Evolutionary conservation across 345 rosid species (phyloP).

Genomic region (Reutealis trisperma): DNA sequence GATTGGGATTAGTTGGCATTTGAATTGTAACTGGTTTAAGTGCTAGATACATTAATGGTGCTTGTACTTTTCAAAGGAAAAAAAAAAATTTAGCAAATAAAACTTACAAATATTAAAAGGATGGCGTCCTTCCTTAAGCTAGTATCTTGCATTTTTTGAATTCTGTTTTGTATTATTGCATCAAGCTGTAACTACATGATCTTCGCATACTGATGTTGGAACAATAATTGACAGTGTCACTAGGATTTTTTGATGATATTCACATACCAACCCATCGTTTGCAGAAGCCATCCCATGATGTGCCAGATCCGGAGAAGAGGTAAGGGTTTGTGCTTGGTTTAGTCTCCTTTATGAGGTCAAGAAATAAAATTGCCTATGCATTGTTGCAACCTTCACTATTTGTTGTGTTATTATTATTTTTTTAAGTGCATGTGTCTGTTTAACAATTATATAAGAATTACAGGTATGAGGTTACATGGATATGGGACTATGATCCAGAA

Average conservation of each 20-base stretch:
- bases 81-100: background rate
- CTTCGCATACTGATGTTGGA: constrained; percentile 15
- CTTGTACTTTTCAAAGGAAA: background rate
- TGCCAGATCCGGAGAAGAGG: constrained; percentile 58
- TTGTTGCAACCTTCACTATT: background rate
- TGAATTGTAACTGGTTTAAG: background rate
- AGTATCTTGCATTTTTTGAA: background rate
- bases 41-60: background rate
- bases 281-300: constrained; percentile 48
- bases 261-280: constrained; percentile 58
- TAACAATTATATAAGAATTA: constrained; percentile 15
- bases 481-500: constrained; percentile 47
- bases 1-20: background rate
- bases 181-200: background rate
- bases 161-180: background rate
- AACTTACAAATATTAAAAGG: background rate
- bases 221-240: constrained; percentile 60
- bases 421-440: background rate
- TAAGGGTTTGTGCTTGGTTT: constrained; percentile 23
- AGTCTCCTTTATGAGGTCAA: background rate
- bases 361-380: background rate
- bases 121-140: background rate
- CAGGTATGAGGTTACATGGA: constrained; percentile 75
- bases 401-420: background rate
- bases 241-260: constrained; percentile 92